Percentiles rank a stretch among this genome's conserved stretches.
These are phyloP conservation scores for Paramecium sonneborni DNA, from an alignment of 73 alveolate genomes.

Conservation along the genomic window DNA sequence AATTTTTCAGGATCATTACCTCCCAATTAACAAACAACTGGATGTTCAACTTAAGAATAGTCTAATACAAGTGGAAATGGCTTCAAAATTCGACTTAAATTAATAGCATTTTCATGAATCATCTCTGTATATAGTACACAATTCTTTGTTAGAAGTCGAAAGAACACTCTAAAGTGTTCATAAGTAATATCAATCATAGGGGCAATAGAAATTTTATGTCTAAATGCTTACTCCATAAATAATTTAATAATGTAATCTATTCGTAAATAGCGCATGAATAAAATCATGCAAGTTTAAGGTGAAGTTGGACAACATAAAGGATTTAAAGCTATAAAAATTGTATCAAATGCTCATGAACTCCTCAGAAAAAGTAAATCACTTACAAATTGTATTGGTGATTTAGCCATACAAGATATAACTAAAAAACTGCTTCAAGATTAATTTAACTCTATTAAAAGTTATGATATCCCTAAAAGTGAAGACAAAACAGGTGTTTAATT, in stretches of 20 bases:
- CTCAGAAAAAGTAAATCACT: not conserved
- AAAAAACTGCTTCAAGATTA: not conserved
- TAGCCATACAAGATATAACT: slow-evolving; percentile 8
- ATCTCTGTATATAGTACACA: slow-evolving; percentile 32
- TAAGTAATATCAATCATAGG: slow-evolving; percentile 79
- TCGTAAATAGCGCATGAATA: slow-evolving; percentile 20
- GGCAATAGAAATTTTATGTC: slow-evolving; percentile 61
- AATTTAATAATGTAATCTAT: slow-evolving; percentile 33
- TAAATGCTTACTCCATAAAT: slow-evolving; percentile 15
- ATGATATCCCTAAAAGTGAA: slow-evolving; percentile 1
- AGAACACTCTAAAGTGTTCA: slow-evolving; percentile 69
- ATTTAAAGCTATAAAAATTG: not conserved
- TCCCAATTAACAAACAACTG: slow-evolving; percentile 90
- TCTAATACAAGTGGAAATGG: slow-evolving; percentile 39
- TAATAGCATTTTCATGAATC: slow-evolving; percentile 47
- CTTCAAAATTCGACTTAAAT: slow-evolving; percentile 6
- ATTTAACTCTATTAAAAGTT: not conserved
- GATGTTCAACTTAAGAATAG: slow-evolving; percentile 75
- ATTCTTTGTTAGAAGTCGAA: slow-evolving; percentile 66
- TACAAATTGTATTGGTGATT: not conserved
- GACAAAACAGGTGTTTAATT: not conserved
- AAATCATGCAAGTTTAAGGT: not conserved
- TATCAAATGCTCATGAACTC: not conserved
- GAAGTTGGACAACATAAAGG: not conserved
- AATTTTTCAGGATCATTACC: slow-evolving; percentile 91